Percentiles rank a stretch among this genome's conserved stretches.
These are phyloP conservation scores for Pulveroboletus sp. DNA, from an alignment of 768 basidiomycete genomes.

Conservation along the genomic window DNA sequence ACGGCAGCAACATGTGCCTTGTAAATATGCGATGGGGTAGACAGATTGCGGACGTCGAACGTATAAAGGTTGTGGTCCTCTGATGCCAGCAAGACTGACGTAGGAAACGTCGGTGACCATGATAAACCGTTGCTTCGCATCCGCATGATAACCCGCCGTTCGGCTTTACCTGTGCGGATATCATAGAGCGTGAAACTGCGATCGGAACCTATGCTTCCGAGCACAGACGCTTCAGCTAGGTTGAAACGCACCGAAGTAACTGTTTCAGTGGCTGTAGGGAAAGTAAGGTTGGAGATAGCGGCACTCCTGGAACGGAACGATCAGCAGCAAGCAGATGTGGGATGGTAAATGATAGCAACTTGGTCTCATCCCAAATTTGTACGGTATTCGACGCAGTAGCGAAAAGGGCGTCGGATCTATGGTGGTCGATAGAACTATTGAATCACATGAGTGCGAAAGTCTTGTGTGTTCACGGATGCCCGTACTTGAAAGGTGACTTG, in stretches of 20 bases:
- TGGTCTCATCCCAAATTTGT: slow-evolving; percentile 97
- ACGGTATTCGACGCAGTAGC: slow-evolving; percentile 92
- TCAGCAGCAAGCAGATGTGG: slow-evolving; percentile 5
- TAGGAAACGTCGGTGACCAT: slow-evolving; percentile 97
- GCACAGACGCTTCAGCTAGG: slow-evolving; percentile 86
- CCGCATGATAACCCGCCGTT: slow-evolving; percentile 89
- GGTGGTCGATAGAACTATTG: slow-evolving; percentile 88
- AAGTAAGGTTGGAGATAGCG: slow-evolving; percentile 82
- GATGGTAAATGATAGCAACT: slow-evolving; percentile 40
- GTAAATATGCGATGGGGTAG: slow-evolving; percentile 86
- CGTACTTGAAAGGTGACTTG: slow-evolving; percentile 90
- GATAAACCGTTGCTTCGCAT: slow-evolving; percentile 88
- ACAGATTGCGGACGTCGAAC: slow-evolving; percentile 87
- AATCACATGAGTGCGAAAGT: not conserved
- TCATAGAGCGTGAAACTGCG: slow-evolving; percentile 96
- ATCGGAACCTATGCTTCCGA: slow-evolving; percentile 95
- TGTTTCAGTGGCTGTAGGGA: slow-evolving; percentile 85
- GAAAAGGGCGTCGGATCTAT: slow-evolving; percentile 83
- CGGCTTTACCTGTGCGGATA: slow-evolving; percentile 94
- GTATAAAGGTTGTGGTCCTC: slow-evolving; percentile 99
- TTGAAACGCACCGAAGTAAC: slow-evolving; percentile 90
- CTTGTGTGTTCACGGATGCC: not conserved
- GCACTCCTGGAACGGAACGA: slow-evolving; percentile 53
- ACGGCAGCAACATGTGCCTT: slow-evolving; percentile 97
- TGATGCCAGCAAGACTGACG: slow-evolving; percentile 87